These are phyloP conservation scores for Fomitopsis palustris DNA, from an alignment of 1,284 basidiomycete species.

Conservation along the genomic window DNA sequence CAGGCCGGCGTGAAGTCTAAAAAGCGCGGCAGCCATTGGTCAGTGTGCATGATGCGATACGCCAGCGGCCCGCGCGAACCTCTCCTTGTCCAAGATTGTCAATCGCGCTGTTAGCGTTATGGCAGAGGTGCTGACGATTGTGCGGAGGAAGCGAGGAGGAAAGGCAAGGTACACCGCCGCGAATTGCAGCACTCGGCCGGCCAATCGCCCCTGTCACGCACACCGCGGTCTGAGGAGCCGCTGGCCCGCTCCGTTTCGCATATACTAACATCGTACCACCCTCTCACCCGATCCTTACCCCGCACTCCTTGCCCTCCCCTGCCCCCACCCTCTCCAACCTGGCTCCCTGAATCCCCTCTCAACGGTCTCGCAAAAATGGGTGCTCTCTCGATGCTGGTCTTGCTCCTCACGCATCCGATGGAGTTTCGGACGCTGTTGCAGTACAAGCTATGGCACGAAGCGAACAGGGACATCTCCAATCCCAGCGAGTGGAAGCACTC, in stretches of 20 bases:
- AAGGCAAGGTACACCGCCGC: neutral
- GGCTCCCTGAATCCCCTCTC: neutral
- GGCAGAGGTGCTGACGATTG: neutral
- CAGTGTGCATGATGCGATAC: neutral
- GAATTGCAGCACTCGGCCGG: neutral
- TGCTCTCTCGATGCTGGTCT: conserved; percentile 40
- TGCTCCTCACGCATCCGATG: conserved; percentile 69
- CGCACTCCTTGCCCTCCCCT: neutral
- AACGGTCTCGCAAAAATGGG: conserved; percentile 26
- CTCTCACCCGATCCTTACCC: neutral
- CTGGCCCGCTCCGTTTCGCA: neutral
- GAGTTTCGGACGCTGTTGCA: conserved; percentile 80
- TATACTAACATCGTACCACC: conserved; percentile 9
- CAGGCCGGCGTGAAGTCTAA: neutral
- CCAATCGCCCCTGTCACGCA: conserved; percentile 7
- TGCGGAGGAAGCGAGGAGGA: neutral
- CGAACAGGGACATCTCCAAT: conserved; percentile 76
- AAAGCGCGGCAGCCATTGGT: neutral
- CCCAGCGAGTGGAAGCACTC: conserved; percentile 68
- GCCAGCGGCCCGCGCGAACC: neutral
- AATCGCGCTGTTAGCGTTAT: neutral
- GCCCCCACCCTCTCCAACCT: conserved; percentile 1
- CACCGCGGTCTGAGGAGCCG: neutral
- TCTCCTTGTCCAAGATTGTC: neutral
- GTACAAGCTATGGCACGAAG: conserved; percentile 77